Percentiles rank a stretch among this genome's conserved stretches.
Evolutionary conservation across 148 eudicot genomes (phyloP).

Genomic region (Camellia granthamiana): DNA sequence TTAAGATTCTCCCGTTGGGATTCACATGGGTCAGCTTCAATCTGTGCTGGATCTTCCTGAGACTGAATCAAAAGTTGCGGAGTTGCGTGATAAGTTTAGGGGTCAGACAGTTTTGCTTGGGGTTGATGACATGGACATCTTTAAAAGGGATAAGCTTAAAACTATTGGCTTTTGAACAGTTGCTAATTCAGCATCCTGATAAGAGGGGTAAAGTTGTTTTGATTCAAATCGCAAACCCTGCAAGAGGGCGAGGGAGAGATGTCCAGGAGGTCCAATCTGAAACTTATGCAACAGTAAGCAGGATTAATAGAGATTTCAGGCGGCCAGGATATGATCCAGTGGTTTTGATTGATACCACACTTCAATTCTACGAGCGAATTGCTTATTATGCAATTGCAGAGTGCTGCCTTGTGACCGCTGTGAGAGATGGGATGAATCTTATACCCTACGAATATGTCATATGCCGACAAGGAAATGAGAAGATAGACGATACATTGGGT

Average conservation of each 20-base stretch:
- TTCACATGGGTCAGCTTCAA: conserved; percentile 77
- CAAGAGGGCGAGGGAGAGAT: conserved; percentile 81
- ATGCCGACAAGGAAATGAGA: conserved; percentile 64
- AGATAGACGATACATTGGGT: conserved; percentile 48
- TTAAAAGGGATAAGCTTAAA: conserved; percentile 86
- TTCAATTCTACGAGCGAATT: conserved; percentile 68
- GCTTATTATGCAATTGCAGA: conserved; percentile 79
- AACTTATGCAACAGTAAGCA: conserved; percentile 53
- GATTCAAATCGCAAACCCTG: conserved; percentile 90
- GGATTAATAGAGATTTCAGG: conserved; percentile 61
- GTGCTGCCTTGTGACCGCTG: conserved; percentile 83
- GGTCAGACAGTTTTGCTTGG: conserved; percentile 77
- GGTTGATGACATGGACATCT: conserved; percentile 93
- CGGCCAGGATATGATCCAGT: conserved; percentile 63
- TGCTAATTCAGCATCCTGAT: conserved; percentile 69
- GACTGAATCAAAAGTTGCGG: conserved; percentile 54
- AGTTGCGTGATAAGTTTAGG: conserved; percentile 45
- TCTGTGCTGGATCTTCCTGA: conserved; percentile 66
- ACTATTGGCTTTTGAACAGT: conserved; percentile 75
- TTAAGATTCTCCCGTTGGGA: conserved; percentile 82
- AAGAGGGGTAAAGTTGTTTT: conserved; percentile 66
- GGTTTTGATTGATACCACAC: conserved; percentile 55
- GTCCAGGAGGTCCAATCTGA: conserved; percentile 69
- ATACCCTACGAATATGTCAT: conserved; percentile 83
- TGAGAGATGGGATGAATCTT: conserved; percentile 87